Base-by-base conservation (phyloP, 352 stramenopile genomes). In the Phytophthora melonis region DNA sequence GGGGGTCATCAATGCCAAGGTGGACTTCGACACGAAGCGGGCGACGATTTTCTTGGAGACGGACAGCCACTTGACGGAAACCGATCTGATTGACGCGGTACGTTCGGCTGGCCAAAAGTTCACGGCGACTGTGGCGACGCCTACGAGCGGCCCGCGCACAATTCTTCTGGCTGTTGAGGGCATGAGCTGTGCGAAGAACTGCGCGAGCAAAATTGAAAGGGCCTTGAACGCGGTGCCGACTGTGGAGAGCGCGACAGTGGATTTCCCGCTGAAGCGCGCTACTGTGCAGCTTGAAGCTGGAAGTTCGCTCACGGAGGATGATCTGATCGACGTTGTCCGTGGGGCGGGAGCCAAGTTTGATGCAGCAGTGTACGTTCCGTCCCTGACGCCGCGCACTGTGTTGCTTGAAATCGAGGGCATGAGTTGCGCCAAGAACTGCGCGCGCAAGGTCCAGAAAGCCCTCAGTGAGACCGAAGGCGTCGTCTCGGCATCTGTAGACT, bases 161-260 rank as follows among this genome's bases (percentile, higher is more conserved):
- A 78, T 95, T 53, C 49, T 84, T 18, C 68, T 97, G 13, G 62
- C 82, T 19, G 70, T 97, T 16, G 77, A 83, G 5, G 90, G 89
- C 19, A 95, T 97, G 90, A 93, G 81, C 53, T 95, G 88, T 58
- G 84, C 84, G 16, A 94, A 93, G 63, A 94, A 93, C 47, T 95
- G 90, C 27, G 89, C 87, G 18, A 77, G 71, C 5, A 97, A 95
- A 59, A 81, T 97, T 1, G 73, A 95, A 59, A 79, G 68, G 1
- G 83, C 86, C 7, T 78, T 97, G 32, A 74, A 74, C 45, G 67
- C 77, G 5, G 71, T 84, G 1, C 16, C 79, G 6, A 83, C 83
- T 5, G 86, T 97, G 25, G 65, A 92, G 54, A 86, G 49, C 41
- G 87, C 88, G 0, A 75, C 58, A 5, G 89, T 97, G 58, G 84